Conservation (phyloP, 2,329 filamentous ascomycete species). For the Esteya vermicola region DNA sequence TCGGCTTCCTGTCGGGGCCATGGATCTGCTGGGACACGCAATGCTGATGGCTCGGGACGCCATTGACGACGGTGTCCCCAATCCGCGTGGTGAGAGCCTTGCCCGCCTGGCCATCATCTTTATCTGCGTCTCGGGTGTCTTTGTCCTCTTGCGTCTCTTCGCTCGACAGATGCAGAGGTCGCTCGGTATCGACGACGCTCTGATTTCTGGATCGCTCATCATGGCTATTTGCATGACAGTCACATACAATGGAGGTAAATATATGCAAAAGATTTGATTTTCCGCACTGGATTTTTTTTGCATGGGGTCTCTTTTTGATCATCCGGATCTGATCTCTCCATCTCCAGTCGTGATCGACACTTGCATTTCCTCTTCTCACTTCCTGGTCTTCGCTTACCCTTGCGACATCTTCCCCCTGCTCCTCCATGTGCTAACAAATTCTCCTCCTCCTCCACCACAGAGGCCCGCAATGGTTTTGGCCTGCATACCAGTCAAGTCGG, state of each 20-base stretch:
- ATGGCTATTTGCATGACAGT: slow-evolving; percentile 1
- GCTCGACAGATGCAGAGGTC: slow-evolving; percentile 5
- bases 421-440: too few relatives aligned
- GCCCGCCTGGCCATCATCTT: slow-evolving; percentile 8
- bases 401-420: too few relatives aligned
- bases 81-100: slow-evolving; percentile 7
- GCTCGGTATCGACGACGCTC: slow-evolving; percentile 5
- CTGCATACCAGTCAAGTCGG: background rate
- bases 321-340: too few relatives aligned
- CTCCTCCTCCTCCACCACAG: too few relatives aligned
- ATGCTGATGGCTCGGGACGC: slow-evolving; percentile 15
- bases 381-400: too few relatives aligned
- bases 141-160: slow-evolving; percentile 6
- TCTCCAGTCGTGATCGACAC: too few relatives aligned
- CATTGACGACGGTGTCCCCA: slow-evolving; percentile 8
- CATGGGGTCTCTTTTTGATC: too few relatives aligned
- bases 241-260: slow-evolving; percentile 1
- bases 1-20: background rate
- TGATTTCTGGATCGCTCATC: slow-evolving; percentile 6
- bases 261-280: too few relatives aligned
- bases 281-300: too few relatives aligned
- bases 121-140: slow-evolving; percentile 5
- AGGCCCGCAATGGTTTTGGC: slow-evolving; percentile 2
- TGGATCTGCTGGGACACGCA: background rate
- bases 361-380: too few relatives aligned